Percentiles rank a stretch among this genome's conserved stretches.
These are phyloP conservation scores for Pleurotus pulmonarius DNA, from an alignment of 768 basidiomycete species.

Conservation along the genomic window DNA sequence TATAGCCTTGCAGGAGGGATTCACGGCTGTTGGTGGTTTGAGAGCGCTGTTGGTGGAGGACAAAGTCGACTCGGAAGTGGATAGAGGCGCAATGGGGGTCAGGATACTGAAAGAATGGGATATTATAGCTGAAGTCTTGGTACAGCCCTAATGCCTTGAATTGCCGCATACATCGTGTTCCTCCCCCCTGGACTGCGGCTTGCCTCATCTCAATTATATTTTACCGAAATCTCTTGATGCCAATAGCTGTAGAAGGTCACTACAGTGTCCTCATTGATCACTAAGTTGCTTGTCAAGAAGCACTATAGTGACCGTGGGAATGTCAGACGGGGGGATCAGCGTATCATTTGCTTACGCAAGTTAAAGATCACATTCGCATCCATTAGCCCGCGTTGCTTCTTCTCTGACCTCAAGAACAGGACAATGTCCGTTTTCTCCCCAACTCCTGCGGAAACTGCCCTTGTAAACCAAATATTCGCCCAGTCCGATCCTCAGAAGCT, in stretches of 20 bases:
- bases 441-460: slow-evolving; percentile 46
- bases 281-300: too few species aligned
- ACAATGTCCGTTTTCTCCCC: slow-evolving; percentile 46
- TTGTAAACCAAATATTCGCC: slow-evolving; percentile 71
- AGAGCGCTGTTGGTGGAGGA: slow-evolving; percentile 67
- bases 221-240: too few species aligned
- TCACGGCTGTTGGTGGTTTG: slow-evolving; percentile 63
- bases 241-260: too few species aligned
- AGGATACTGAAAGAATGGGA: slow-evolving; percentile 67
- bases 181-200: too few species aligned
- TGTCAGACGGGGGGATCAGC: background rate
- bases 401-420: slow-evolving; percentile 16
- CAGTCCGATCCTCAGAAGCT: slow-evolving; percentile 75
- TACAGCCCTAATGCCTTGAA: slow-evolving; percentile 18
- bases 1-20: slow-evolving; percentile 55
- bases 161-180: too few species aligned
- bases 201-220: too few species aligned
- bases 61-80: slow-evolving; percentile 27
- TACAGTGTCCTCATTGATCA: too few species aligned
- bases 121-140: slow-evolving; percentile 69
- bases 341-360: background rate
- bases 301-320: background rate
- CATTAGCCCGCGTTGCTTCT: background rate
- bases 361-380: background rate
- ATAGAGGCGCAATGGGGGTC: slow-evolving; percentile 15